phyloP scores from a whole-genome alignment of 139 green algal genomes.

The Ulvella scutata region DNA sequence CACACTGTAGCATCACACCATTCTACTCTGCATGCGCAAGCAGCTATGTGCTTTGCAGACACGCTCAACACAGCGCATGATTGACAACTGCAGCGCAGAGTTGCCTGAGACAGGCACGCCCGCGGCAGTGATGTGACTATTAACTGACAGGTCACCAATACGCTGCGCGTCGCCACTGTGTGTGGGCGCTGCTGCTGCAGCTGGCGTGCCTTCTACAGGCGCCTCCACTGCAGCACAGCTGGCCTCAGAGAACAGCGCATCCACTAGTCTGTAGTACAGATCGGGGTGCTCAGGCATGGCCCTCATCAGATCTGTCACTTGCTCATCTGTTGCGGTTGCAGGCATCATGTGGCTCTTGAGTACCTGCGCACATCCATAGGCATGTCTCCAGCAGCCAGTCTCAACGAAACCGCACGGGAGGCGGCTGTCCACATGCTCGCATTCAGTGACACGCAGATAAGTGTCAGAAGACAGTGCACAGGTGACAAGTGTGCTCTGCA shows the following conservation, averaged over 20 bases:
- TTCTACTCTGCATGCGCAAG: background rate
- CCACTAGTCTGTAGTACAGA: slow-evolving; percentile 49
- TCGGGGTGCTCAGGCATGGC: slow-evolving; percentile 53
- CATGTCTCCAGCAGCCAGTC: too few relatives aligned
- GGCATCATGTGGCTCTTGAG: slow-evolving; percentile 66
- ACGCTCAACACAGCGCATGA: background rate
- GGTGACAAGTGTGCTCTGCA: too few relatives aligned
- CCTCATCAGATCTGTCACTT: slow-evolving; percentile 59
- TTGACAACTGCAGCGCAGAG: background rate
- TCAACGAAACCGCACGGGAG: too few relatives aligned
- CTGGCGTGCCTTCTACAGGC: too few relatives aligned
- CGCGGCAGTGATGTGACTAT: background rate
- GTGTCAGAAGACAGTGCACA: too few relatives aligned
- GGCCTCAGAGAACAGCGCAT: slow-evolving; percentile 51
- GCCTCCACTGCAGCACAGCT: too few relatives aligned
- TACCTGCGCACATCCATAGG: slow-evolving; percentile 25
- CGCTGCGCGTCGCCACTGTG: too few relatives aligned
- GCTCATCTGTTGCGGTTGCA: slow-evolving; percentile 60
- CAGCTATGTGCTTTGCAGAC: background rate
- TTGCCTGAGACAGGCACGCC: background rate
- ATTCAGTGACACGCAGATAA: too few relatives aligned
- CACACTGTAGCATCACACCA: background rate
- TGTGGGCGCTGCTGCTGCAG: too few relatives aligned
- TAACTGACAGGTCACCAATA: too few relatives aligned
- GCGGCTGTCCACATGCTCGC: too few relatives aligned